phyloP scores from a whole-genome alignment of 192 early-diverging fungal species.

The Linderina pennispora region DNA sequence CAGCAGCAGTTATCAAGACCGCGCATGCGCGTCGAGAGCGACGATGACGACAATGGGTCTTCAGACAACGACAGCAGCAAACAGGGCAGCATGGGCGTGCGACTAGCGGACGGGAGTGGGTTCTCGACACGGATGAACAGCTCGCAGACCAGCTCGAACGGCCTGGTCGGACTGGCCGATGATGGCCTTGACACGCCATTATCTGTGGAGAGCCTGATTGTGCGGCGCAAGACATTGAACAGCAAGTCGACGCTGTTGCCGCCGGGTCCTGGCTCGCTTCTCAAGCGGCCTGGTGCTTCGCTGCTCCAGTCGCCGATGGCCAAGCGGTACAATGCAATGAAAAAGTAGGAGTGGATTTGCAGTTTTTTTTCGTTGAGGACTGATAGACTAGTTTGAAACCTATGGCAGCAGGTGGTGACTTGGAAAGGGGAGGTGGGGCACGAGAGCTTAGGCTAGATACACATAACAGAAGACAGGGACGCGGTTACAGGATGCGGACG shows the following conservation, averaged over 20 bases:
- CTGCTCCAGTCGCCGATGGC: neutral
- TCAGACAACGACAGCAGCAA: neutral
- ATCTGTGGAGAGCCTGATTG: slow-evolving; percentile 36
- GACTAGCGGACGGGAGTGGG: neutral
- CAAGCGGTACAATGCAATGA: neutral
- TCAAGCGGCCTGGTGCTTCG: slow-evolving; percentile 22
- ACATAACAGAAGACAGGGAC: neutral
- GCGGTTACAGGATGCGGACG: slow-evolving; percentile 25
- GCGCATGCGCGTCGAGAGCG: slow-evolving; percentile 16
- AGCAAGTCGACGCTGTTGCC: slow-evolving; percentile 2
- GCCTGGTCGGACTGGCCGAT: neutral
- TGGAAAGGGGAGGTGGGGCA: neutral
- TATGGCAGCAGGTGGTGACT: too few relatives aligned
- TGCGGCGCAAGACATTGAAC: slow-evolving; percentile 17
- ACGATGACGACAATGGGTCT: too few relatives aligned
- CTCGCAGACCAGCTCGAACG: slow-evolving; percentile 2
- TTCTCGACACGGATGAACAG: neutral
- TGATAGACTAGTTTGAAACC: too few relatives aligned
- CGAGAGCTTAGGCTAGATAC: neutral
- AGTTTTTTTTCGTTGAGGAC: neutral
- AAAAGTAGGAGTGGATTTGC: neutral
- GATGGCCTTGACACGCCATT: slow-evolving; percentile 16
- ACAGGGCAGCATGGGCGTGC: neutral
- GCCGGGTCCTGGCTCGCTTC: slow-evolving; percentile 1
- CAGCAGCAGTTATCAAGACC: slow-evolving; percentile 14